These are phyloP conservation scores for Hyaloscypha hepaticicola DNA, from an alignment of 495 filamentous ascomycete genomes.

Conservation along the genomic window DNA sequence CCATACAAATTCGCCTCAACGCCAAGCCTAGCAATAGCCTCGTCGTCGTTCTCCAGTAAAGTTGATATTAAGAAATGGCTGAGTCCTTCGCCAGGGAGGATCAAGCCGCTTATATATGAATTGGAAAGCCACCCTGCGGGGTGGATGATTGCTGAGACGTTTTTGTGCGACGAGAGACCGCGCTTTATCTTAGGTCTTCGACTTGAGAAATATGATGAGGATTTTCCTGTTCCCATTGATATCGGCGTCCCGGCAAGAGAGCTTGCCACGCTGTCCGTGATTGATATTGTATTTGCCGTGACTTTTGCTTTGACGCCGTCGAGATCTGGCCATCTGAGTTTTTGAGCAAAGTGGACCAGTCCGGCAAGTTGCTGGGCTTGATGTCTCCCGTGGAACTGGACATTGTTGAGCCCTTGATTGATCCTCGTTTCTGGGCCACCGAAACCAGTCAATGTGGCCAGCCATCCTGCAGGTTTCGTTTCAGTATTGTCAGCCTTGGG, in stretches of 20 bases:
- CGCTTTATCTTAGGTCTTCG: constrained; percentile 19
- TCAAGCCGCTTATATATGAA: constrained; percentile 74
- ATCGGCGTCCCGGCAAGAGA: constrained; percentile 27
- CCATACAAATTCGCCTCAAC: constrained; percentile 70
- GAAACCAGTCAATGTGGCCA: constrained; percentile 52
- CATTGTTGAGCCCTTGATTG: constrained; percentile 13
- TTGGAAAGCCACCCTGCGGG: constrained; percentile 76
- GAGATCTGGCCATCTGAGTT: constrained; percentile 53
- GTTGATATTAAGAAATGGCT: constrained; percentile 77
- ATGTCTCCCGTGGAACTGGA: constrained; percentile 42
- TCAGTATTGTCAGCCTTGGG: constrained; percentile 22
- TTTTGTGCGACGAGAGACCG: constrained; percentile 37
- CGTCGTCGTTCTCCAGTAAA: constrained; percentile 70
- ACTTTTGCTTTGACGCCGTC: constrained; percentile 21
- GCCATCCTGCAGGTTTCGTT: constrained; percentile 45
- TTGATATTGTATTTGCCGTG: constrained; percentile 20
- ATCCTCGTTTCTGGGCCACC: constrained; percentile 2
- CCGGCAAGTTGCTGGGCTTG: constrained; percentile 52
- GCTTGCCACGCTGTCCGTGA: constrained; percentile 18
- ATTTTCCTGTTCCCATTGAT: constrained; percentile 27
- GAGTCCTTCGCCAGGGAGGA: constrained; percentile 72
- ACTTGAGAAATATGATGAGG: constrained; percentile 32
- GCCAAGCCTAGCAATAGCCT: constrained; percentile 64
- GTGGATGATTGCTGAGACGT: constrained; percentile 46
- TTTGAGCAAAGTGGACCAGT: constrained; percentile 56